phyloP scores from a whole-genome alignment of 352 stramenopile genomes.

The Phytophthora sojae region DNA sequence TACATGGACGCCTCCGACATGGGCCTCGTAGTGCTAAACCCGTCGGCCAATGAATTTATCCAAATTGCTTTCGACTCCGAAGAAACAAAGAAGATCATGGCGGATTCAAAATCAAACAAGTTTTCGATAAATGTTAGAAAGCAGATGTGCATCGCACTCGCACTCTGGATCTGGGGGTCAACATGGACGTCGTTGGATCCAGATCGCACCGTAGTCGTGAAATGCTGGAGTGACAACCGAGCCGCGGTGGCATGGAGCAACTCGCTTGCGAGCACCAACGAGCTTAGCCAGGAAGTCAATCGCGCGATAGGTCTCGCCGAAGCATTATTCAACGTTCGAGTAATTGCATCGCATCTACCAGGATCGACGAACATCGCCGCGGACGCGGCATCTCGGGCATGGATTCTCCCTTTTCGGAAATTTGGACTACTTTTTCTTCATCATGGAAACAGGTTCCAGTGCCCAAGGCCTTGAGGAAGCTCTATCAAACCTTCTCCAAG shows the following conservation, averaged over 20 bases:
- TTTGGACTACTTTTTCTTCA: not conserved
- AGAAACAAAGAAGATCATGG: not conserved
- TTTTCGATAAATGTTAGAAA: not conserved
- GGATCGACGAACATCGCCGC: not conserved
- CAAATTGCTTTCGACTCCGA: not conserved
- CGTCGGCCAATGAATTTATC: not conserved
- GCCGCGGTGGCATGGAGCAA: not conserved
- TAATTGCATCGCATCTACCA: not conserved
- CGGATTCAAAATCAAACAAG: not conserved
- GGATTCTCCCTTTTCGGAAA: not conserved
- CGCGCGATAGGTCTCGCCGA: not conserved
- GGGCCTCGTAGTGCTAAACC: not conserved
- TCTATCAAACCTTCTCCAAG: not conserved
- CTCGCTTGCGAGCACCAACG: not conserved
- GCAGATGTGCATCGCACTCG: not conserved
- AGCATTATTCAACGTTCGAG: not conserved
- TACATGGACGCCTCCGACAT: conserved; percentile 3
- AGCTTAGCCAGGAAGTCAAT: not conserved
- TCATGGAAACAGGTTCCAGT: not conserved
- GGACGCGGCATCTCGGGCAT: conserved; percentile 2
- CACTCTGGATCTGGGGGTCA: not conserved
- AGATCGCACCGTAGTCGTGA: not conserved
- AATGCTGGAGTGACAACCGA: conserved; percentile 2
- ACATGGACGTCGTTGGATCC: not conserved
- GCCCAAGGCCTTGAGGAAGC: conserved; percentile 1